Evolutionary conservation across 768 basidiomycete species (phyloP), one percentile per base, ranked within the genome.

Genomic region (Gloeophyllum trabeum): DNA sequence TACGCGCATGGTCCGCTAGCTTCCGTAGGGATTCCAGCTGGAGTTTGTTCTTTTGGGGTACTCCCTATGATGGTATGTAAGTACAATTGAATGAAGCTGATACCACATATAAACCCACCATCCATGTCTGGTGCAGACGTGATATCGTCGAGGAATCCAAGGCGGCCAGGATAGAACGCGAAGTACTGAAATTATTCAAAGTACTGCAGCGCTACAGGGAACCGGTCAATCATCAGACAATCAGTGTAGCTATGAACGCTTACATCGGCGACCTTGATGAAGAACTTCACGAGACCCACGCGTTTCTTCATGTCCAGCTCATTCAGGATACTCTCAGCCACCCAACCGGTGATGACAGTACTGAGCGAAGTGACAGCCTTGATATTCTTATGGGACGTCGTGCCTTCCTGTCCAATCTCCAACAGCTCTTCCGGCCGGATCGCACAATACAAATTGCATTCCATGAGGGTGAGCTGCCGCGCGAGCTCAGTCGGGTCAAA

Each of bases 141-240:
- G 90, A 76, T 50, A 99, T 93, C 1, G 90, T 96, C 14, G 92
- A 94, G 13, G 90, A 94, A 58, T 97, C 94, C 45, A 99, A 68
- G 4, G 94, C 94, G 6, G 91, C 93, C 39, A 98, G 67, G 52
- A 99, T 83, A 12, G 94, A 87, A 24, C 92, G 79, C 28, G 91
- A 78, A 4, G 91, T 92, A 51, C 91, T 94, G 58, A 84, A 98
- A 61, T 99, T 99, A 46, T 81, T 69, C 50, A 98, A 53, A 3
- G 70, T 63, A 5, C 80, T 74, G 61, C 91, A 94, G 26, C 91
- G 84, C 94, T 98, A 51, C 18, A 26, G 22, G 28, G 38, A 47
- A 43, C 46, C 46, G 48, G 32, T 30, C 18, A 41, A 43, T 39
- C 7, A 23, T 21, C 32, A 42, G 37, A 16, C 20, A 43, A 47